A percentile compares a stretch with the other conserved stretches of the same genome.
phyloP scores from a whole-genome alignment of 139 green algal genomes.

The Chloropicon primus region DNA sequence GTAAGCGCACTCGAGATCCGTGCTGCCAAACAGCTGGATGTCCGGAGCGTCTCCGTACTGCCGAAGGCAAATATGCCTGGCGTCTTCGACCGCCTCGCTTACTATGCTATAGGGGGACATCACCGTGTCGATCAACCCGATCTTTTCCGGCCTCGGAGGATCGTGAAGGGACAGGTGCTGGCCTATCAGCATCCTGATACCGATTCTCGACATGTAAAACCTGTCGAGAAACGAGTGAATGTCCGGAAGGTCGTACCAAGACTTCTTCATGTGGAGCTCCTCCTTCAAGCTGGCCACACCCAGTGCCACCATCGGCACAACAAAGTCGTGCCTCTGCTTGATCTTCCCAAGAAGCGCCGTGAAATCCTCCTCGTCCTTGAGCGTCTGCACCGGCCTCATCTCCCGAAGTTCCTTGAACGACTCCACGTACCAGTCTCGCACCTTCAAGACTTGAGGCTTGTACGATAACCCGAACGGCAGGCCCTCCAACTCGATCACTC shows the following conservation, averaged over 20 bases:
- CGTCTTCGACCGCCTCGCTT: constrained; percentile 83
- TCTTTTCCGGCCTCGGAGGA: constrained; percentile 46
- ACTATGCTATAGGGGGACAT: constrained; percentile 36
- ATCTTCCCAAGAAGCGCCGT: constrained; percentile 71
- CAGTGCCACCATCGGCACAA: constrained; percentile 92
- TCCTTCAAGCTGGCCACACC: constrained; percentile 75
- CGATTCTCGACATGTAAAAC: constrained; percentile 95
- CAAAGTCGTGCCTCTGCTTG: constrained; percentile 69
- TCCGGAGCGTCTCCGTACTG: constrained; percentile 76
- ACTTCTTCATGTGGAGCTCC: constrained; percentile 32
- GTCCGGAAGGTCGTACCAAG: constrained; percentile 74
- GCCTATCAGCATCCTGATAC: constrained; percentile 95
- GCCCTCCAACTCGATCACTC: constrained; percentile 91
- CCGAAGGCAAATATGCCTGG: constrained; percentile 77
- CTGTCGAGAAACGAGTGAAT: constrained; percentile 96
- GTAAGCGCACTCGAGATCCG: constrained; percentile 63
- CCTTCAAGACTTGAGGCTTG: constrained; percentile 80
- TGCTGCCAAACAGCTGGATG: background rate
- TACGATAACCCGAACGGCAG: constrained; percentile 83
- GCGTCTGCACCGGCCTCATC: constrained; percentile 51
- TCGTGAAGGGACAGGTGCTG: constrained; percentile 91
- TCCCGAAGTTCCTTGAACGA: constrained; percentile 81
- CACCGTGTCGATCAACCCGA: constrained; percentile 23
- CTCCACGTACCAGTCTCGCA: constrained; percentile 97
- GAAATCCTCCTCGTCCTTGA: constrained; percentile 73